Conservation (phyloP, 148 eudicot genomes). For the Silene latifolia region DNA sequence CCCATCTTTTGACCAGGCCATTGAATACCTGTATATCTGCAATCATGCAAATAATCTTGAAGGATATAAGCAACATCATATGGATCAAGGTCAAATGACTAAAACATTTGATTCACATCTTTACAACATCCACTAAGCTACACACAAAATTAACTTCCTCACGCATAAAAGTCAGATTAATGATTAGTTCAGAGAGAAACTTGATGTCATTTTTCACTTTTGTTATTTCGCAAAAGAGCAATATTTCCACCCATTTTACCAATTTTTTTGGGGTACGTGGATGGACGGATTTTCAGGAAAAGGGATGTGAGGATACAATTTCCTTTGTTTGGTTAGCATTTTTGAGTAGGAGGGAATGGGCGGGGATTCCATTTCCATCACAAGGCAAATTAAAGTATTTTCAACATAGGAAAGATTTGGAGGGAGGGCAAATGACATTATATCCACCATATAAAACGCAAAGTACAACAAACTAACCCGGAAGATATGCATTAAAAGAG, state of each 20-base stretch:
- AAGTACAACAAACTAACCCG: conserved; percentile 42
- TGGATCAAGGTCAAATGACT: neutral
- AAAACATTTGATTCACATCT: neutral
- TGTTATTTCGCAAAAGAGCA: neutral
- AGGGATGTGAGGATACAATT: neutral
- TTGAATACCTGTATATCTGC: conserved; percentile 51
- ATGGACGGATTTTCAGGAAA: neutral
- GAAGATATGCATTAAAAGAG: conserved; percentile 51
- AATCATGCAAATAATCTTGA: conserved; percentile 12
- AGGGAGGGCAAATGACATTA: neutral
- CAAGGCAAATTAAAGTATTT: neutral
- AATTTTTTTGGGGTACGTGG: neutral
- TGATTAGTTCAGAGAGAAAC: neutral
- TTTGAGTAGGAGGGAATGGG: neutral
- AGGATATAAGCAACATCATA: neutral
- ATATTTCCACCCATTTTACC: neutral
- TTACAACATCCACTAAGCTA: conserved; percentile 3
- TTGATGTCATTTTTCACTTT: neutral
- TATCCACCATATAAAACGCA: neutral
- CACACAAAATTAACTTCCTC: conserved; percentile 1
- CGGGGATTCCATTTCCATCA: no score
- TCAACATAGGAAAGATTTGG: neutral
- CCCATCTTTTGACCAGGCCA: conserved; percentile 66
- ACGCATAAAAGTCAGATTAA: neutral
- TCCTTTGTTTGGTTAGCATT: neutral